Evolutionary conservation across 2,329 filamentous ascomycete genomes (phyloP).

Genomic region (Phyllosticta citribraziliensis): DNA sequence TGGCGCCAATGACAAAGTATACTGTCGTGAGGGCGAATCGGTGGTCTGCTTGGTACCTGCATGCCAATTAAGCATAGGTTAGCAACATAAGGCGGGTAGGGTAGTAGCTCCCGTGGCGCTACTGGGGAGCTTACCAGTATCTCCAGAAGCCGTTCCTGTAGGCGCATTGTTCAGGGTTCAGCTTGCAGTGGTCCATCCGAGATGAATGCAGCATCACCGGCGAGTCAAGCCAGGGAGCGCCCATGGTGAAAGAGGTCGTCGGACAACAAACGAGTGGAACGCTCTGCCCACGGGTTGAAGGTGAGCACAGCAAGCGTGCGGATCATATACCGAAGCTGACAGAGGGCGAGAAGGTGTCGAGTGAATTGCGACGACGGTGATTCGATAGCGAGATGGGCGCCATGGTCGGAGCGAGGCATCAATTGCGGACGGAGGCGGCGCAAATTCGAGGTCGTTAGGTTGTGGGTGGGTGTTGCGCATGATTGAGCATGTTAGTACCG

Average conservation of each 20-base stretch:
- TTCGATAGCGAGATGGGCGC: not conserved
- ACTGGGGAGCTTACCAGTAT: constrained; percentile 6
- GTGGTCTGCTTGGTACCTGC: constrained; percentile 12
- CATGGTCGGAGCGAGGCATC: not conserved
- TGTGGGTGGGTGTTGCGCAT: not conserved
- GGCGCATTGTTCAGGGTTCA: constrained; percentile 4
- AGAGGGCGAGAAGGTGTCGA: not conserved
- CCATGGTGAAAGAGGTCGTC: not conserved
- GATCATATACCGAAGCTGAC: not conserved
- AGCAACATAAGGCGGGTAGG: not conserved
- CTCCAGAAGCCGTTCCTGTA: constrained; percentile 9
- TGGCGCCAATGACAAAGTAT: constrained; percentile 8
- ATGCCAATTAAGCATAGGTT: not conserved
- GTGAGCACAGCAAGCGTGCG: not conserved
- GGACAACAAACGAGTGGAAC: not conserved
- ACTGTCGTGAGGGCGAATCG: constrained; percentile 8
- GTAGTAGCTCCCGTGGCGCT: not conserved
- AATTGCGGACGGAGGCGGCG: not conserved
- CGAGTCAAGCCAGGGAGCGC: constrained; percentile 4
- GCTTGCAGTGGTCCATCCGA: constrained; percentile 4
- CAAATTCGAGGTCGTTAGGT: not conserved
- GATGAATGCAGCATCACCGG: constrained; percentile 11
- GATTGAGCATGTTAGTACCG: not conserved
- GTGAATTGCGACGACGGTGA: not conserved
- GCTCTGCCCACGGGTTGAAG: not conserved